Evolutionary conservation across 1,139 yeast genomes (phyloP).

Genomic region (Scheffersomyces segobiensis): DNA sequence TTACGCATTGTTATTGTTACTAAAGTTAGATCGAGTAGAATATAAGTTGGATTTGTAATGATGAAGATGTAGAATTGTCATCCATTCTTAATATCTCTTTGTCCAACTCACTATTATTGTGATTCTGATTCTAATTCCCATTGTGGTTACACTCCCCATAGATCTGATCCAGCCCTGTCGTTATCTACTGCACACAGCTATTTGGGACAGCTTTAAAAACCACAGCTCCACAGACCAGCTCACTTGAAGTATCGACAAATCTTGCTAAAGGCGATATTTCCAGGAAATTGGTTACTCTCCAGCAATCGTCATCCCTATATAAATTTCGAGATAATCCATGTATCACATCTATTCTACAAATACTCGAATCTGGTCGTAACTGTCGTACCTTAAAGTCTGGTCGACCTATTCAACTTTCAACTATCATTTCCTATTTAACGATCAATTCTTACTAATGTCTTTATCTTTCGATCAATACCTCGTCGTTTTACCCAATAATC

Average conservation of each 20-base stretch:
- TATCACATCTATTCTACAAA: not conserved
- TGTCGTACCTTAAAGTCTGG: too few relatives aligned
- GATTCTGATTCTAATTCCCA: too few relatives aligned
- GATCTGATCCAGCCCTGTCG: not conserved
- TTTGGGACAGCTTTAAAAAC: too few relatives aligned
- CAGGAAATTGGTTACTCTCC: not conserved
- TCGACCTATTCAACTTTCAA: not conserved
- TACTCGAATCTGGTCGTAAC: not conserved
- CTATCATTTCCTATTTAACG: not conserved
- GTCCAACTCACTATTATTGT: not conserved
- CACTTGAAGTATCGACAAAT: not conserved
- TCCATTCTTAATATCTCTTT: not conserved
- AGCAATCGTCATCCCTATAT: not conserved
- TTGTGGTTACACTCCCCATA: not conserved
- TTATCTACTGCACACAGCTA: not conserved
- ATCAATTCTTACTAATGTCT: not conserved
- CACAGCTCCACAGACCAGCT: not conserved
- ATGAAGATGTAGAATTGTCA: too few relatives aligned
- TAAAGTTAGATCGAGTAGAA: not conserved
- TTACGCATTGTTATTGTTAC: constrained; percentile 14
- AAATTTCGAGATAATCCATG: too few relatives aligned
- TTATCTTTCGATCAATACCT: not conserved
- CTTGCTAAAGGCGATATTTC: too few relatives aligned
- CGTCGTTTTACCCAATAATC: not conserved
- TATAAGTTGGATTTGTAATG: not conserved